Base-by-base conservation (phyloP, 1,284 basidiomycete species). In the Volvariella volvacea region DNA sequence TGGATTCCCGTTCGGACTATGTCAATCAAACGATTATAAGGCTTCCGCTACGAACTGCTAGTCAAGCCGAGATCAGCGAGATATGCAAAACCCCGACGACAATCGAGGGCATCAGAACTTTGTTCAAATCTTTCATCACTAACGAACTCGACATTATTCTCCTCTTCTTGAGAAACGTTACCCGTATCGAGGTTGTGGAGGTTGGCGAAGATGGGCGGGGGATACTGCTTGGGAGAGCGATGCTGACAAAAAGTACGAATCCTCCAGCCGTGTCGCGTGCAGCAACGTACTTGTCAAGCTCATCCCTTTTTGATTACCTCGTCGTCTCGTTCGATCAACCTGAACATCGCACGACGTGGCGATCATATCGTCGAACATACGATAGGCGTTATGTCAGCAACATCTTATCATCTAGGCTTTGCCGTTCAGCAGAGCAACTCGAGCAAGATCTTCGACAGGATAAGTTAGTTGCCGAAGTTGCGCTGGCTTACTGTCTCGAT, bases 101-200 rank as follows among this genome's bases (percentile, higher is more conserved):
- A 32, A 53, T 0, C 64, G 67, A 22, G 66, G 74, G 15, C 55
- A 52, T 8, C 45, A 59, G 1, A 56, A 75, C 3, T 16, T n/a
- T 36, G 6, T 62, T 74, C 43, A 33, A 46, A 1, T 60, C 68
- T 12, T 76, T 75, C 48, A 58, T 69, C 22, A 40, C 55, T 1
- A 57, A 68, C n/a, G 72, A 74, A 52, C 48, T 74, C 3, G 57
- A 59, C 16, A 61, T 70, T 10, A 58, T 63, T 0, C 53, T 75
- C 39, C 57, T 77, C n/a, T 77, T 76, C 48, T 54, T 77, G 22
- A 60, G 60, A 15, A 57, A 68, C 44, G 50, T 77, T 34, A 45
- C 49, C 3, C 51, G 54, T 0, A 62, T 76, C 30, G 64, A 72
- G 46, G 45, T 76, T 2, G 48, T 59, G 33, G 64, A 69, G 43